Base-by-base conservation (phyloP, 345 rosid genomes). In the Chamaenerion angustifolium region DNA sequence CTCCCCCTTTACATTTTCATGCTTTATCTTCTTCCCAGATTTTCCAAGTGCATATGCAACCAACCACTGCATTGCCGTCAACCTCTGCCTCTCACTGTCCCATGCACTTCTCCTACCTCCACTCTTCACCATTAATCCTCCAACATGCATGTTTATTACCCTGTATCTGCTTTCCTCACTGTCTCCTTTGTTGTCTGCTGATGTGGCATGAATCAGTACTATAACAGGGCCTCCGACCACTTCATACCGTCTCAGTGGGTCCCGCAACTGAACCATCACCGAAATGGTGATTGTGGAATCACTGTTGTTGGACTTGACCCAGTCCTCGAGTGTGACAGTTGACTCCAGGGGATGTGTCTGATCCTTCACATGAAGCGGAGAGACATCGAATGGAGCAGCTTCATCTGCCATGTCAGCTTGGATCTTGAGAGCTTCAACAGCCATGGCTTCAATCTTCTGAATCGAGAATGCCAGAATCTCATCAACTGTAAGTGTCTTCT, bases 21-120 rank as follows among this genome's bases (percentile, higher is more conserved):
- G 60, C 64, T 79, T 85, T 45, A 70, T 74, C 49, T 59, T 83
- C 56, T 67, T 81, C 48, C 79, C 72, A 17, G 74, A 66, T 69
- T 81, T 89, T 43, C 80, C 82, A 35, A 80, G 63, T 43, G 92
- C 98, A 46, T 67, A 64, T 35, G 75, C 88, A 18, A 86, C 78
- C 61, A 83, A 66, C 96, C 96, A 90, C 31, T 90, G 98, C 71
- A 68, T 78, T 4, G 94, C 96, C 2, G 96, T 90, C 50, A 90
- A 67, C 73, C 79, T 73, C 61, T 72, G 87, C 74, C 54, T 78
- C 72, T 90, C 96, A 1, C 70, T 56, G 47, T 83, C 89, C 81
- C 71, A 67, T 43, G 64, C 49, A 49, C 61, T 72, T 69, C 70
- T 78, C 59, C 64, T 81, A 57, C 70, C 76, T 41, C 40, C 71